These are phyloP conservation scores for Cymodocea nodosa DNA, from an alignment of 116 monocot species.

Conservation along the genomic window DNA sequence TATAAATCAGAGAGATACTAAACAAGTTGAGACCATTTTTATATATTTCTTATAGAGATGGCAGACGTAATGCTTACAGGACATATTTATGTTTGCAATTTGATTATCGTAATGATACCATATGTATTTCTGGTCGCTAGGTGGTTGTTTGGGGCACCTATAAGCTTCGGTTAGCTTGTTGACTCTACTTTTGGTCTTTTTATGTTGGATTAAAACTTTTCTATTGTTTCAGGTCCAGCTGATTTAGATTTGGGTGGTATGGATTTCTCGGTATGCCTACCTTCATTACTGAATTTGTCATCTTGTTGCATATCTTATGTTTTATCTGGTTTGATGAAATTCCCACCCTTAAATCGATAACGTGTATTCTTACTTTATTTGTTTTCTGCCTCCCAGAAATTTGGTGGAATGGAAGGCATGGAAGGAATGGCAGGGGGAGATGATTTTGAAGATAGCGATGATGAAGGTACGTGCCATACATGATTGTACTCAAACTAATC, in stretches of 20 bases:
- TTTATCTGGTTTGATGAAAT: not conserved
- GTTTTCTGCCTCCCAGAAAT: slow-evolving; percentile 33
- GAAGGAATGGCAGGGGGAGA: slow-evolving; percentile 3
- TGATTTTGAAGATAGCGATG: slow-evolving; percentile 5
- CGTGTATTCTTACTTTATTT: not conserved
- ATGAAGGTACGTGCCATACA: not conserved
- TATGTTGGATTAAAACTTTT: too few relatives aligned
- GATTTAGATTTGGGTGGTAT: slow-evolving; percentile 68
- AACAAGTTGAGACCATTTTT: too few relatives aligned
- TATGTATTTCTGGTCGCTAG: too few relatives aligned
- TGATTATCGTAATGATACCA: too few relatives aligned
- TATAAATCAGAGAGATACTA: too few relatives aligned
- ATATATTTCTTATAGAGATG: too few relatives aligned
- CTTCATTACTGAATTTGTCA: not conserved
- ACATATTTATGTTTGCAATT: too few relatives aligned
- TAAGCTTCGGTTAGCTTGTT: too few relatives aligned
- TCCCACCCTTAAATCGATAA: not conserved
- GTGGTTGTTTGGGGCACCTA: too few relatives aligned
- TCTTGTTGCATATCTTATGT: slow-evolving; percentile 2
- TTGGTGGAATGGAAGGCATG: slow-evolving; percentile 21
- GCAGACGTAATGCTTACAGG: too few relatives aligned
- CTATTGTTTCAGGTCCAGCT: slow-evolving; percentile 6
- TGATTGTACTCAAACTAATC: not conserved
- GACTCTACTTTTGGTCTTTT: too few relatives aligned
- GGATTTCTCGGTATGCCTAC: slow-evolving; percentile 67